Base-by-base conservation (phyloP, 2,329 filamentous ascomycete genomes). In the Xylaria sp. region DNA sequence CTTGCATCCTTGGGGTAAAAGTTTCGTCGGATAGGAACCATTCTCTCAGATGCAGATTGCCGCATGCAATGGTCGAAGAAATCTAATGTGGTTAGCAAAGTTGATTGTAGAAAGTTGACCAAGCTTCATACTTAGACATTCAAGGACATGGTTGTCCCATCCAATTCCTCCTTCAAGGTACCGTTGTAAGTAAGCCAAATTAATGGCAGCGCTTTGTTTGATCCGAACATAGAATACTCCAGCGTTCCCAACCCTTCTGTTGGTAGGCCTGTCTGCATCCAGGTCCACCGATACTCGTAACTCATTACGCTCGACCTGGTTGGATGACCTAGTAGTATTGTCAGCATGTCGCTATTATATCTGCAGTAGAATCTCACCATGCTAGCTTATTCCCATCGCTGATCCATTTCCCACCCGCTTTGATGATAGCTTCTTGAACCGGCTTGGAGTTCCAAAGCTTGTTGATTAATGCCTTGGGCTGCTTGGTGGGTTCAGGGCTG, bases 51-150 rank as follows among this genome's bases (percentile, higher is more conserved):
- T 0, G 96, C 94, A n/a, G 83, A 86, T 79, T 97, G 90, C 4
- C 96, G 92, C 65, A 99, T 84, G 8, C 95, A 84, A 77, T 99
- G 96, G 72, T 99, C 96, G 4, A 98, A 84, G 76, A 98, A 98
- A 78, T 92, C 86, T 88, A n/a, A 13, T 15, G 13, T 50, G 71
- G 60, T 61, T 48, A 55, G 54, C 41, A 34, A 46, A n/a, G 4
- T 13, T 8, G 8, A 28, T 9, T 15, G 3, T 25, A 2, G 48
- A 7, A 8, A 0, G 1, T 15, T 5, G n/a, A 20, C 23, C 3
- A 13, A 12, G 20, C 48, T 13, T 82, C 84, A 81, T 79, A 88
- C 86, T 97, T 80, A 98, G 88, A 15, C 92, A 91, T 76, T 96
- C 92, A 8, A 95, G 85, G 23, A 95, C 89, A 23, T 86, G 82